Percentiles rank a stretch among this genome's conserved stretches.
These are phyloP conservation scores for Pythium phragmiticola DNA, from an alignment of 352 stramenopile species.

Conservation along the genomic window DNA sequence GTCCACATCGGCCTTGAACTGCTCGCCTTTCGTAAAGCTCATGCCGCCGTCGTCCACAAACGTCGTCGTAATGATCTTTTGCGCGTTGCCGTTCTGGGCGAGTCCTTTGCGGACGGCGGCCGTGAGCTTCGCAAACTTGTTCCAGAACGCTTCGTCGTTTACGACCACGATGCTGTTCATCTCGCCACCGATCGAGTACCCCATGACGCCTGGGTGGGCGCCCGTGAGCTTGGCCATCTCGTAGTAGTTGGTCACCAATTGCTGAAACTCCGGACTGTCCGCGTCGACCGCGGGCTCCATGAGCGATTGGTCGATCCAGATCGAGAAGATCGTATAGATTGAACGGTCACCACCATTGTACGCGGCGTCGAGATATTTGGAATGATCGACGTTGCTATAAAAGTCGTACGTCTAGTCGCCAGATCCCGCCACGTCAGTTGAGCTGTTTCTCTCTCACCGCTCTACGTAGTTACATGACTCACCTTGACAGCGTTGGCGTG, in stretches of 20 bases:
- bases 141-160: constrained; percentile 52
- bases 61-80: constrained; percentile 80
- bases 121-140: constrained; percentile 56
- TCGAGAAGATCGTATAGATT: constrained; percentile 71
- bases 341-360: constrained; percentile 55
- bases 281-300: constrained; percentile 39
- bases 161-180: constrained; percentile 73
- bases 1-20: constrained; percentile 53
- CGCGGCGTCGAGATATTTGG: constrained; percentile 53
- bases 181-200: constrained; percentile 73
- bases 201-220: constrained; percentile 53
- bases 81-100: constrained; percentile 38
- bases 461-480: not conserved
- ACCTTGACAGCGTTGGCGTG: constrained; percentile 68
- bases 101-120: constrained; percentile 49
- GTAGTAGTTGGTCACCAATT: constrained; percentile 53
- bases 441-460: not conserved
- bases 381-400: constrained; percentile 49
- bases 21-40: constrained; percentile 46
- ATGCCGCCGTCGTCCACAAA: constrained; percentile 63
- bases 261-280: constrained; percentile 38
- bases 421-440: not conserved
- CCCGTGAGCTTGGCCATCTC: constrained; percentile 58
- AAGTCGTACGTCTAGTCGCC: constrained; percentile 59
- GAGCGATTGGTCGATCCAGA: constrained; percentile 65